These are phyloP conservation scores for Yamadazyma triangularis DNA, from an alignment of 1,139 yeast genomes.

Conservation along the genomic window DNA sequence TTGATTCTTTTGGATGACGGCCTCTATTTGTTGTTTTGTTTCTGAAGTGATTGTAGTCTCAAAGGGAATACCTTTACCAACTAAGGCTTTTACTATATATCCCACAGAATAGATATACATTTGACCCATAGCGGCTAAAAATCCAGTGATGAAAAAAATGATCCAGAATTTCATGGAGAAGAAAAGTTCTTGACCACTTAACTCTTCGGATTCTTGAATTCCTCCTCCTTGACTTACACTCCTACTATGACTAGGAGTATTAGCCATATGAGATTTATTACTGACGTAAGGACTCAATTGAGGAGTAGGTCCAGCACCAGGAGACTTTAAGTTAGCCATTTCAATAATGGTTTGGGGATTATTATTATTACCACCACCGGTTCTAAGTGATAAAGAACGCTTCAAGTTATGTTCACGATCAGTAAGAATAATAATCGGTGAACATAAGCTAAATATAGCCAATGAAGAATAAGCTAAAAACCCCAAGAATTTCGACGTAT, in stretches of 20 bases:
- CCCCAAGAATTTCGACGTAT: conserved; percentile 46
- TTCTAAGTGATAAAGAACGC: conserved; percentile 4
- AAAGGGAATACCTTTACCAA: conserved; percentile 18
- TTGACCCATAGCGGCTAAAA: conserved; percentile 55
- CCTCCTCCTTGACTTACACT: conserved; percentile 8
- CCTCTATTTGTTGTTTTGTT: conserved; percentile 18
- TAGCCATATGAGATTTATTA: not conserved
- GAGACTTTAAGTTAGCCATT: conserved; percentile 7
- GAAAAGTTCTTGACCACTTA: conserved; percentile 23
- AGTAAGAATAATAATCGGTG: conserved; percentile 44
- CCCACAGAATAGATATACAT: conserved; percentile 63
- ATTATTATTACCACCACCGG: too few relatives aligned
- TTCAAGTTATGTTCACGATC: conserved; percentile 32
- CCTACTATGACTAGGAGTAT: conserved; percentile 3
- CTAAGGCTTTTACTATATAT: conserved; percentile 52
- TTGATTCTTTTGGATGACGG: conserved; percentile 43
- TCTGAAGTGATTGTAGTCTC: conserved; percentile 10
- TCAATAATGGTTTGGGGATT: conserved; percentile 6
- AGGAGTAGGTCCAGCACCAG: conserved; percentile 2
- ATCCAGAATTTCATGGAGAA: conserved; percentile 44
- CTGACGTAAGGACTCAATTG: conserved; percentile 4
- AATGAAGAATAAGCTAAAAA: conserved; percentile 41
- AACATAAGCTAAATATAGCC: conserved; percentile 33
- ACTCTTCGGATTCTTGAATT: conserved; percentile 5
- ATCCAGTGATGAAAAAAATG: conserved; percentile 41